Base-by-base conservation (phyloP, 345 rosid species). In the Anastatica hierochuntica region DNA sequence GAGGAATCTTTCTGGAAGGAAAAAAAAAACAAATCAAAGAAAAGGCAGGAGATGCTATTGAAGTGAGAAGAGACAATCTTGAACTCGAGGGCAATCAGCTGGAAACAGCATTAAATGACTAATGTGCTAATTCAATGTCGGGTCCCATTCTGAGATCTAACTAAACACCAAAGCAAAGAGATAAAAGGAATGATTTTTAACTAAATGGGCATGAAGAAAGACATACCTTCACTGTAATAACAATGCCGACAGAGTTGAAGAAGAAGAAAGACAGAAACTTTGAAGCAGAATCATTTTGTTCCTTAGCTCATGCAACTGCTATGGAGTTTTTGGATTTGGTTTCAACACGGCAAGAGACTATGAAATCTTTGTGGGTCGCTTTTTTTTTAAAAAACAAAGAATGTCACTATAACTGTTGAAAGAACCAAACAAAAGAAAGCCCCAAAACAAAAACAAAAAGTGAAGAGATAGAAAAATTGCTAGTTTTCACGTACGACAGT, bases 121-220 rank as follows among this genome's bases (percentile, higher is more conserved):
- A 57, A 73, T 29, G 59, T 72, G 67, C 3, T 58, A 35, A 72
- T 35, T 67, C 15, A 23, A 60, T 53, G 53, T 53, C 8, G 76
- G 69, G 71, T 30, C 76, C 70, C 74, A 46, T 56, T 50, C 21
- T 41, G 55, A 63, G 72, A 77, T 72, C 75, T 67, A 77, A 53
- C 56, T 56, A 21, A 52, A 50, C 21, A 9, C 0, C 34, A 64
- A 64, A 9, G 59, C 41, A 58, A 56, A 43, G 34, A 49, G 68
- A 48, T 14, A 31, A 7, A 65, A 60, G 53, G 49, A 52, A 67
- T 43, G 75, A 66, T 59, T 68, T 71, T 62, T 63, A 66, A 41
- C 55, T 66, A 67, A 67, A 66, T 53, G 11, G 41, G 5, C 4
- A 43, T 42, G 47, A 18, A 49, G 68, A 60, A 64, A 58, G 8